Conservation (phyloP, 208 protist genomes). For the Trypanosoma boissoni region DNA sequence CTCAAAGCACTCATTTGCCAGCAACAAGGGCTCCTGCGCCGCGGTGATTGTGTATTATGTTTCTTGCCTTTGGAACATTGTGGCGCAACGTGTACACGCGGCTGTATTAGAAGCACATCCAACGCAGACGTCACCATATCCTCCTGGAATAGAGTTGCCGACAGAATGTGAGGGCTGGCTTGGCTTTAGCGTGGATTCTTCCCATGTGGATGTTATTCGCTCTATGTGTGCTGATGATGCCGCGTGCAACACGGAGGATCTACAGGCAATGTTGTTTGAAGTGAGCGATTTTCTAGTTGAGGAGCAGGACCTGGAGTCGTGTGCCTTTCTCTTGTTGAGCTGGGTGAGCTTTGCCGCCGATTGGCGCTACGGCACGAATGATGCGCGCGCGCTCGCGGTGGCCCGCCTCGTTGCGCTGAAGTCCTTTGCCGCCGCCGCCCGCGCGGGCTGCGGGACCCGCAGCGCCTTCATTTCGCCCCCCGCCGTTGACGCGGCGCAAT, state of each 20-base stretch:
- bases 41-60: conserved; percentile 70
- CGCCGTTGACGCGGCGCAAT: conserved; percentile 17
- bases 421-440: conserved; percentile 26
- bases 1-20: too few species aligned
- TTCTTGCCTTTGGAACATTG: conserved; percentile 49
- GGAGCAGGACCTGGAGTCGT: conserved; percentile 38
- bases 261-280: conserved; percentile 53
- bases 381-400: conserved; percentile 31
- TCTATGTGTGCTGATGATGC: conserved; percentile 30
- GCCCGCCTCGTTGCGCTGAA: conserved; percentile 27
- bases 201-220: conserved; percentile 26
- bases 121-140: neutral
- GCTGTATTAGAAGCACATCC: conserved; percentile 1
- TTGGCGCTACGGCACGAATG: conserved; percentile 32
- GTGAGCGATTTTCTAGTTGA: conserved; percentile 47
- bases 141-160: conserved; percentile 27
- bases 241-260: conserved; percentile 43
- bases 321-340: conserved; percentile 52
- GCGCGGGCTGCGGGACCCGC: conserved; percentile 28
- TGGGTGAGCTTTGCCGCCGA: conserved; percentile 59
- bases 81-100: conserved; percentile 1
- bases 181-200: conserved; percentile 30
- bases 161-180: conserved; percentile 32
- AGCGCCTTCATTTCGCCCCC: conserved; percentile 20
- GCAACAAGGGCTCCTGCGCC: conserved; percentile 34